These are phyloP conservation scores for Penicillium paneum DNA, from an alignment of 2,329 filamentous ascomycete genomes.

Conservation along the genomic window DNA sequence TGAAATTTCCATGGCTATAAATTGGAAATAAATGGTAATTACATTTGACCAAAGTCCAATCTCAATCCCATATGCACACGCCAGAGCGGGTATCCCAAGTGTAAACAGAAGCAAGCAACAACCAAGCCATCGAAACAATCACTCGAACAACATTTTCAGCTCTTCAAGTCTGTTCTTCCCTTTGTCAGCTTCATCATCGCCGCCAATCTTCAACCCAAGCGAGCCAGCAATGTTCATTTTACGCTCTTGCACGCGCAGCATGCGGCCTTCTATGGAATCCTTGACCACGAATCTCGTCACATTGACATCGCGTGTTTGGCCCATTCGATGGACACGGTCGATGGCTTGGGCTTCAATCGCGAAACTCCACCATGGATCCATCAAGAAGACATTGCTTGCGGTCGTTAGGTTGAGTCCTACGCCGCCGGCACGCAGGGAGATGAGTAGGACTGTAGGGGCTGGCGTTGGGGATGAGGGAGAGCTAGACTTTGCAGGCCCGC, in stretches of 20 bases:
- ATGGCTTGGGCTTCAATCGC: conserved; percentile 96
- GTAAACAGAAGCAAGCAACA: not conserved
- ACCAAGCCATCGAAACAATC: not conserved
- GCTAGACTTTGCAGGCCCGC: not conserved
- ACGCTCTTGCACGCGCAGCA: conserved; percentile 87
- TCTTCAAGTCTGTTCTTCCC: conserved; percentile 86
- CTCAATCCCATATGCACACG: not conserved
- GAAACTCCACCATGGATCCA: conserved; percentile 99
- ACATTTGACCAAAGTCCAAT: not conserved
- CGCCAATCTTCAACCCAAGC: conserved; percentile 91
- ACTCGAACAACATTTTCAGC: conserved; percentile 76
- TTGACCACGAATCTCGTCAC: conserved; percentile 87
- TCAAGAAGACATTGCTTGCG: conserved; percentile 91
- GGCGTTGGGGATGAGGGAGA: conserved; percentile 12
- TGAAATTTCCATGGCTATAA: not conserved
- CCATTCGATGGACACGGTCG: conserved; percentile 96
- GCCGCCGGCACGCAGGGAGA: conserved; percentile 84
- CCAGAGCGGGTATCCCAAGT: not conserved
- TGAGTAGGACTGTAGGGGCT: conserved; percentile 61
- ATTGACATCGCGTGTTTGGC: conserved; percentile 79
- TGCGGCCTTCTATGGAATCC: conserved; percentile 89
- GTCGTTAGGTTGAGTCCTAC: conserved; percentile 90
- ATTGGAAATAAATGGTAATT: not conserved
- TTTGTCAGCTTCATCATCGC: conserved; percentile 90
- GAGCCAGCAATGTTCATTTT: conserved; percentile 89